Conservation (phyloP, 345 rosid species). For the Citrus maxima region DNA sequence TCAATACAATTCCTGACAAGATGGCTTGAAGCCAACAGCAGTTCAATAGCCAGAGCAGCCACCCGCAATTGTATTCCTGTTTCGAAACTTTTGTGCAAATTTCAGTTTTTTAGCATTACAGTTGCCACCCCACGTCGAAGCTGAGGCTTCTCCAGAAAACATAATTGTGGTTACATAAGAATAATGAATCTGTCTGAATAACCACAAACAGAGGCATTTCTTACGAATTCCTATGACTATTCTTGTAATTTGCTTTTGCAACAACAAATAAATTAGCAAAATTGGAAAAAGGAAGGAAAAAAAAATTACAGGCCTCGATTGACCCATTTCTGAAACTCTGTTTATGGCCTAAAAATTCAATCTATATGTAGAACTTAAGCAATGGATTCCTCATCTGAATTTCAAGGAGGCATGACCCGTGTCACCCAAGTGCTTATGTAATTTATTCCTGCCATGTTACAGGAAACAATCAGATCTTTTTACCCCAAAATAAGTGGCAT, state of each 20-base stretch:
- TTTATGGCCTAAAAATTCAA: neutral
- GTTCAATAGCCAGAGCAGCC: neutral
- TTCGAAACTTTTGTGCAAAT: neutral
- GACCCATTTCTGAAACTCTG: neutral
- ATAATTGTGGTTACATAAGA: too few relatives aligned
- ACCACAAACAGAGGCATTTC: neutral
- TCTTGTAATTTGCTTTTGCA: neutral
- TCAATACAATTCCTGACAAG: neutral
- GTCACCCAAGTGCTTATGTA: slow-evolving; percentile 78
- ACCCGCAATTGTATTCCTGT: neutral
- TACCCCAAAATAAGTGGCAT: neutral
- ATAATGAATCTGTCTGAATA: neutral
- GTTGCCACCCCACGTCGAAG: too few relatives aligned
- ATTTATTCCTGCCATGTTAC: slow-evolving; percentile 50
- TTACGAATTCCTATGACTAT: neutral
- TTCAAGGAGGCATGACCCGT: slow-evolving; percentile 68
- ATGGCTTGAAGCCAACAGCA: neutral
- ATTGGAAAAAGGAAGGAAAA: neutral
- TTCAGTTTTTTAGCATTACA: too few relatives aligned
- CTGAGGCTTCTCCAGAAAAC: neutral
- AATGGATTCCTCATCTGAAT: slow-evolving; percentile 32
- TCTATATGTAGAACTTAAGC: neutral
- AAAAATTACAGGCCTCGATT: neutral
- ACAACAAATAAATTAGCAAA: neutral
- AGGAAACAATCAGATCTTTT: neutral